Percentiles rank a stretch among this genome's conserved stretches.
phyloP scores from a whole-genome alignment of 176 grass and related monocot genomes.

The Triticum monococcum region DNA sequence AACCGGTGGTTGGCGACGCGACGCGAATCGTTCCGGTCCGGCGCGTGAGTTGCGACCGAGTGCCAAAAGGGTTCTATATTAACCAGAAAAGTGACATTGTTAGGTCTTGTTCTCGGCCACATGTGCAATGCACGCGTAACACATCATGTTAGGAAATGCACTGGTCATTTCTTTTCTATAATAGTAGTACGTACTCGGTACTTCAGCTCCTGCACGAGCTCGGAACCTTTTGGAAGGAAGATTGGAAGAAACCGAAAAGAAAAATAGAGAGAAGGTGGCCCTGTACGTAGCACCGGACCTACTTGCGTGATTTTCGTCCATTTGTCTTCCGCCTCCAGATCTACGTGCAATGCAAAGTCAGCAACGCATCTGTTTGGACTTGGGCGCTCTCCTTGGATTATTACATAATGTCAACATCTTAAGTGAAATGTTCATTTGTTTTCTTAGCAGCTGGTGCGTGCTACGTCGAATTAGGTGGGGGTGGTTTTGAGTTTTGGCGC shows the following conservation, averaged over 20 bases:
- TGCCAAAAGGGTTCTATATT: neutral
- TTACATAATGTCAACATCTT: conserved; percentile 34
- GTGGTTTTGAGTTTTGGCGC: conserved; percentile 25
- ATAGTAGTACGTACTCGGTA: no score
- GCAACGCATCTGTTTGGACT: neutral
- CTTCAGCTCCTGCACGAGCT: neutral
- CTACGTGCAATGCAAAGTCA: conserved; percentile 18
- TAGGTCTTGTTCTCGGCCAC: neutral
- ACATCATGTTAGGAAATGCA: neutral
- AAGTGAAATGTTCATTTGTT: conserved; percentile 6
- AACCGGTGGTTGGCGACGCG: neutral
- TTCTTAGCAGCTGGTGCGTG: neutral
- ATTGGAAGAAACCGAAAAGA: no score
- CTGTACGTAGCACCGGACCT: neutral
- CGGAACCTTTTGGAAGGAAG: neutral
- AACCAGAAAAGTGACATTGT: neutral
- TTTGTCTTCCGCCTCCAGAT: neutral
- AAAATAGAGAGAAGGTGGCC: neutral
- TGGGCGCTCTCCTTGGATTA: neutral
- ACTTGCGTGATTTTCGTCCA: no score
- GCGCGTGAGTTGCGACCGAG: neutral
- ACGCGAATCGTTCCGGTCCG: neutral
- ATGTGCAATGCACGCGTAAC: neutral
- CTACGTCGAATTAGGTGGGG: conserved; percentile 35
- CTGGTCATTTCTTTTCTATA: neutral